phyloP scores from a whole-genome alignment of 1,139 yeast species.

The Geotrichum citri-aurantii region DNA sequence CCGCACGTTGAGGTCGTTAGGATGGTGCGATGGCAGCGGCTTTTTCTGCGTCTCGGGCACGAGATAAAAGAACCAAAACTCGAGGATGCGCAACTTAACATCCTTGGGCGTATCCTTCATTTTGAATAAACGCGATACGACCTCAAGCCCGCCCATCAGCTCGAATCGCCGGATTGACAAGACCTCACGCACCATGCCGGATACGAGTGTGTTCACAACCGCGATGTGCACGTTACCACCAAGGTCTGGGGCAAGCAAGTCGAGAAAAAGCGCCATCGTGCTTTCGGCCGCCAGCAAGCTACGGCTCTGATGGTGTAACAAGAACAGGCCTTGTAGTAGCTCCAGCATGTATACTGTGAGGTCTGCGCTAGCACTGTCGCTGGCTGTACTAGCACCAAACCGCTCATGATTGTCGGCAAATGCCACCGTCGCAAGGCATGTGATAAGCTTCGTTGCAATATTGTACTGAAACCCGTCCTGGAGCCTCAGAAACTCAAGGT shows the following conservation, averaged over 20 bases:
- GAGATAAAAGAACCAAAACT: slow-evolving; percentile 64
- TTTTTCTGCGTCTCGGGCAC: slow-evolving; percentile 51
- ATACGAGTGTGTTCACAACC: slow-evolving; percentile 53
- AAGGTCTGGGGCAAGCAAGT: slow-evolving; percentile 12
- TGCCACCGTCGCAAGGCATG: slow-evolving; percentile 25
- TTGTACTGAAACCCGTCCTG: slow-evolving; percentile 53
- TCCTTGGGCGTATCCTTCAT: slow-evolving; percentile 35
- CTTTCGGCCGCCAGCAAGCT: slow-evolving; percentile 39
- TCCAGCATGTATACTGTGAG: slow-evolving; percentile 35
- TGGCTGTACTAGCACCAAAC: slow-evolving; percentile 10
- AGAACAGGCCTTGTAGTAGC: slow-evolving; percentile 55
- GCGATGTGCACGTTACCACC: slow-evolving; percentile 39
- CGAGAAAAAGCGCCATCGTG: slow-evolving; percentile 14
- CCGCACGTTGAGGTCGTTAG: neutral
- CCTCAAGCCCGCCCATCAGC: slow-evolving; percentile 50
- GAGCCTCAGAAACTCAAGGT: slow-evolving; percentile 39
- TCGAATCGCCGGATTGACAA: slow-evolving; percentile 58
- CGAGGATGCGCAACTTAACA: slow-evolving; percentile 54
- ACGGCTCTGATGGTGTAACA: slow-evolving; percentile 57
- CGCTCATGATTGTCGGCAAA: slow-evolving; percentile 17
- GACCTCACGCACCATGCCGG: slow-evolving; percentile 54
- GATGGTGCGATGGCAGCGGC: slow-evolving; percentile 10
- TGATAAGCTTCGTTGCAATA: slow-evolving; percentile 40
- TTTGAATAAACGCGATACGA: slow-evolving; percentile 45
- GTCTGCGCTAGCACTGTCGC: neutral